Percentiles rank a stretch among this genome's conserved stretches.
These are phyloP conservation scores for Aspergillus bertholletiae DNA, from an alignment of 495 filamentous ascomycete species.

Conservation along the genomic window DNA sequence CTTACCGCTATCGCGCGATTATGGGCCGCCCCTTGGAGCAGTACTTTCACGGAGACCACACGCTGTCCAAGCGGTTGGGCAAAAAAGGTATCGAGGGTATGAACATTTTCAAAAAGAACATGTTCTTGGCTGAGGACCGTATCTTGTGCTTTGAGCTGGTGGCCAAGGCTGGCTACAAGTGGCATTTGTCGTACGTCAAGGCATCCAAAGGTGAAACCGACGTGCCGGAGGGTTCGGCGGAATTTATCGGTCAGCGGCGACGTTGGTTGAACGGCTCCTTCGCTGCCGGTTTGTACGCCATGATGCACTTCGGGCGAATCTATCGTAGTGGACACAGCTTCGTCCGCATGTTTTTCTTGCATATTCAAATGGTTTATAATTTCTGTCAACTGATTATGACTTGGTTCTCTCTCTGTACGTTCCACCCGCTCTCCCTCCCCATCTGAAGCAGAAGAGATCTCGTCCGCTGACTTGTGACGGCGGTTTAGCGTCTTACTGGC, in stretches of 20 bases:
- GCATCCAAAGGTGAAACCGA: conserved; percentile 98
- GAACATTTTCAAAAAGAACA: conserved; percentile 99
- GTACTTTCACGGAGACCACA: conserved; percentile 99
- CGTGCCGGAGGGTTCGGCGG: conserved; percentile 90
- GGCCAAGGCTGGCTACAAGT: conserved; percentile 95
- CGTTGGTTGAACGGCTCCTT: conserved; percentile 99
- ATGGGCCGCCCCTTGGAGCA: conserved; percentile 96
- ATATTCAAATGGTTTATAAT: conserved; percentile 94
- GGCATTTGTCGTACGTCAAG: conserved; percentile 98
- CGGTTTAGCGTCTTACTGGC: conserved; percentile 73
- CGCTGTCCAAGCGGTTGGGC: conserved; percentile 83
- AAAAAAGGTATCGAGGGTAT: conserved; percentile 99
- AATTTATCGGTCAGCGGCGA: conserved; percentile 94
- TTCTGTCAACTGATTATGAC: conserved; percentile 80
- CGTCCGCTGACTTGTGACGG: too few species aligned
- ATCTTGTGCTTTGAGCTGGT: conserved; percentile 99
- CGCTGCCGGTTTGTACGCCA: conserved; percentile 88
- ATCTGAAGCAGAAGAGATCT: too few species aligned
- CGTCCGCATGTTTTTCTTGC: conserved; percentile 93
- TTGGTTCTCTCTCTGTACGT: conserved; percentile 89
- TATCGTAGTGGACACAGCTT: conserved; percentile 96
- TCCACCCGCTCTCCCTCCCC: not conserved
- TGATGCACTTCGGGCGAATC: conserved; percentile 98
- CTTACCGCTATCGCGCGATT: conserved; percentile 94
- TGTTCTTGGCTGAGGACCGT: conserved; percentile 99